Evolutionary conservation across 1,139 yeast species (phyloP).

Genomic region (Magnusiomyces clavatus): DNA sequence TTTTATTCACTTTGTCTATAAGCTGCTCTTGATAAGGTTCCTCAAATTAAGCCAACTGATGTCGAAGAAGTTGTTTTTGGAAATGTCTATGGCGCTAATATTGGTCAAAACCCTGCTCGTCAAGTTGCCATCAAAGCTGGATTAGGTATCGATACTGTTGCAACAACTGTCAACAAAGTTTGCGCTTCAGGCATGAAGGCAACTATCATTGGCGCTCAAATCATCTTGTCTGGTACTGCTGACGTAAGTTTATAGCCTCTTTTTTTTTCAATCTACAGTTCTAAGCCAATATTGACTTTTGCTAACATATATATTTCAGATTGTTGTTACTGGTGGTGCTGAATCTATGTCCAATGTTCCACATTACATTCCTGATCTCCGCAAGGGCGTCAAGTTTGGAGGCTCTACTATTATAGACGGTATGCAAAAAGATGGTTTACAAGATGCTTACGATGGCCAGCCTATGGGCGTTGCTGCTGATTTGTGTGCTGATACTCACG

Average conservation of each 20-base stretch:
- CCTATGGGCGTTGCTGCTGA: slow-evolving; percentile 98
- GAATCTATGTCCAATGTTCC: slow-evolving; percentile 97
- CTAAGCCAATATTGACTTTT: neutral
- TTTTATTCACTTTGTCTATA: slow-evolving; percentile 2
- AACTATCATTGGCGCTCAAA: slow-evolving; percentile 81
- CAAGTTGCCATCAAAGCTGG: slow-evolving; percentile 95
- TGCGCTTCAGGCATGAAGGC: slow-evolving; percentile 97
- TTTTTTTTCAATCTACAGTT: neutral
- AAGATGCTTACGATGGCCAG: slow-evolving; percentile 76
- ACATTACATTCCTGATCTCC: slow-evolving; percentile 79
- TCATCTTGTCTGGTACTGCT: slow-evolving; percentile 81
- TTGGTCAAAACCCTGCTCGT: slow-evolving; percentile 97
- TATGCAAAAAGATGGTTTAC: slow-evolving; percentile 81
- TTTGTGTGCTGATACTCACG: slow-evolving; percentile 74
- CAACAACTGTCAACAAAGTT: slow-evolving; percentile 90
- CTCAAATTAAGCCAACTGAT: slow-evolving; percentile 61
- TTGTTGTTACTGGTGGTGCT: slow-evolving; percentile 95
- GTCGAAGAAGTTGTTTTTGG: slow-evolving; percentile 93
- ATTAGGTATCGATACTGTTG: slow-evolving; percentile 64
- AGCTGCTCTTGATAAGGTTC: slow-evolving; percentile 76
- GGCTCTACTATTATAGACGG: slow-evolving; percentile 76
- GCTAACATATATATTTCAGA: slow-evolving; percentile 19
- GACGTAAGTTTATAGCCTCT: slow-evolving; percentile 34
- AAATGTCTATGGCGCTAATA: slow-evolving; percentile 84
- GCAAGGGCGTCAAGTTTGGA: slow-evolving; percentile 87